Evolutionary conservation across 148 eudicot species (phyloP).

Genomic region (Fagopyrum tataricum): DNA sequence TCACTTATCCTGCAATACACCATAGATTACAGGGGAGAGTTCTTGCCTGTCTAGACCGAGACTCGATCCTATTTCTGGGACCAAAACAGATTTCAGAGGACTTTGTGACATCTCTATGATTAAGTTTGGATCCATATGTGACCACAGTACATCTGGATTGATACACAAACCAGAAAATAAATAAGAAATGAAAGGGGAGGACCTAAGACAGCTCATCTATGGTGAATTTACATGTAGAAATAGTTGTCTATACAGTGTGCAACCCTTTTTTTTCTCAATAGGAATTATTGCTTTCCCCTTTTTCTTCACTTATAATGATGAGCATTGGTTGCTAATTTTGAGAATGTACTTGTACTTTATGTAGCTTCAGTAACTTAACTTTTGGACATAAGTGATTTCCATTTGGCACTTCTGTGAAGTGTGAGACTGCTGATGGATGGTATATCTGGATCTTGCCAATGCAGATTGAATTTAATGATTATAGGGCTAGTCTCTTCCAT

Average conservation of each 20-base stretch:
- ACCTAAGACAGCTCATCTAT: background rate
- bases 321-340: too few relatives aligned
- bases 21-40: too few relatives aligned
- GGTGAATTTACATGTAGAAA: background rate
- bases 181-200: background rate
- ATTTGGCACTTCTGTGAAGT: background rate
- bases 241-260: background rate
- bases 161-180: too few relatives aligned
- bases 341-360: too few relatives aligned
- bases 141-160: constrained; percentile 39
- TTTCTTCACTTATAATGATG: background rate
- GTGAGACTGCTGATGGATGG: background rate
- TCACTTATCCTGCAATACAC: too few relatives aligned
- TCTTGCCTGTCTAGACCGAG: too few relatives aligned
- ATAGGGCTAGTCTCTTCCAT: constrained; percentile 88
- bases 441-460: background rate
- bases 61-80: constrained; percentile 13
- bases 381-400: background rate
- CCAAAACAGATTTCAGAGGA: constrained; percentile 69
- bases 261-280: too few relatives aligned
- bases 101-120: constrained; percentile 75
- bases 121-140: constrained; percentile 79
- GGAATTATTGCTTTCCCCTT: background rate
- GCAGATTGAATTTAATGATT: constrained; percentile 97
- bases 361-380: too few relatives aligned